Percentiles rank a stretch among this genome's conserved stretches.
phyloP scores from a whole-genome alignment of 495 filamentous ascomycete genomes.

The Aspergillus coremiiformis region DNA sequence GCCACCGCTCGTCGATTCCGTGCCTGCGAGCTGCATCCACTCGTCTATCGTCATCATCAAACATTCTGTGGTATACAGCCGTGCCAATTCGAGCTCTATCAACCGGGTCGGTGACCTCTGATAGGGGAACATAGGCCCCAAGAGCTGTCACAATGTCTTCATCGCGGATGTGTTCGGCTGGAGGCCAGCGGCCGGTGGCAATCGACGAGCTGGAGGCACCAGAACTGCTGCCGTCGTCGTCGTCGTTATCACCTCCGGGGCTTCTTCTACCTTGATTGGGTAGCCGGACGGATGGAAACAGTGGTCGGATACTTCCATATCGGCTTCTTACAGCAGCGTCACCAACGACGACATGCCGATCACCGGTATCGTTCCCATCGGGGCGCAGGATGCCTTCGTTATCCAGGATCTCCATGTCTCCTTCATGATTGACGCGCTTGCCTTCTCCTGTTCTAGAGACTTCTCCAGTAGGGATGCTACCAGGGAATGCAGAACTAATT shows the following conservation, averaged over 20 bases:
- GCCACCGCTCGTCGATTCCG: constrained; percentile 64
- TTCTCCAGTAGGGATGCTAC: constrained; percentile 54
- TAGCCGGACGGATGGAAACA: constrained; percentile 31
- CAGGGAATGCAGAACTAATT: constrained; percentile 65
- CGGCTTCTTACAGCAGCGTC: constrained; percentile 41
- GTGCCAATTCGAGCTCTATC: constrained; percentile 37
- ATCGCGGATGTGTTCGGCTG: constrained; percentile 31
- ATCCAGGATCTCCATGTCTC: constrained; percentile 57
- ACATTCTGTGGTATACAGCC: constrained; percentile 34
- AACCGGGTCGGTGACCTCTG: constrained; percentile 35
- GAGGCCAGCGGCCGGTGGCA: constrained; percentile 32
- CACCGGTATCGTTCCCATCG: constrained; percentile 40
- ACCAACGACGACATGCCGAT: constrained; percentile 41
- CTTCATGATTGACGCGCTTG: constrained; percentile 50
- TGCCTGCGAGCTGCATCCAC: constrained; percentile 36
- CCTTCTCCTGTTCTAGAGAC: constrained; percentile 52
- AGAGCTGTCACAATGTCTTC: constrained; percentile 38
- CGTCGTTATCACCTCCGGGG: constrained; percentile 17
- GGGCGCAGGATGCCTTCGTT: constrained; percentile 41
- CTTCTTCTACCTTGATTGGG: constrained; percentile 21
- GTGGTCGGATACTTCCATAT: constrained; percentile 32
- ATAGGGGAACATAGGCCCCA: constrained; percentile 28
- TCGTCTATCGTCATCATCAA: constrained; percentile 33
- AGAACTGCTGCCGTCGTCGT: constrained; percentile 25
- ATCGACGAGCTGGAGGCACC: constrained; percentile 27